A percentile compares a stretch with the other conserved stretches of the same genome.
These are phyloP conservation scores for Trichosporon sp. DNA, from an alignment of 1,284 basidiomycete species.

Conservation along the genomic window DNA sequence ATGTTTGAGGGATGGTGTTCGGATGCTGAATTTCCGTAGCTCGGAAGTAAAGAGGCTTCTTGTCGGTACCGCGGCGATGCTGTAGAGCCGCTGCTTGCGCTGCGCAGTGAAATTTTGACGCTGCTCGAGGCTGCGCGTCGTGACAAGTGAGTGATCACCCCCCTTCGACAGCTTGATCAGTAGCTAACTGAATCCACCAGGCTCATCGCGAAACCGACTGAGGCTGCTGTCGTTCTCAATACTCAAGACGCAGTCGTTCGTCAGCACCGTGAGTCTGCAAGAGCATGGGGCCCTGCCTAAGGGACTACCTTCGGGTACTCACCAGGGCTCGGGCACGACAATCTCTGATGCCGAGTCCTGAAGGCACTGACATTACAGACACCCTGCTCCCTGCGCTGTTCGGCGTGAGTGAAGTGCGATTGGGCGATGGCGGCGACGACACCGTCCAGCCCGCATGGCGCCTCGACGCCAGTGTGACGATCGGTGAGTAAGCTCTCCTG, in stretches of 20 bases:
- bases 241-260: conserved; percentile 4
- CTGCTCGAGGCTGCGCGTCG: conserved; percentile 31
- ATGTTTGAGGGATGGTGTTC: too few species aligned
- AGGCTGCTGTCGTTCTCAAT: conserved; percentile 17
- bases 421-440: conserved; percentile 44
- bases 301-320: too few species aligned
- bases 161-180: not conserved
- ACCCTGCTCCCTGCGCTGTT: conserved; percentile 63
- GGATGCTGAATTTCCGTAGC: not conserved
- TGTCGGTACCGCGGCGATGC: conserved; percentile 10
- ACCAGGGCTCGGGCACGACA: not conserved
- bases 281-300: too few species aligned
- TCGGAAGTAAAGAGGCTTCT: not conserved
- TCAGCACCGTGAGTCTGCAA: not conserved
- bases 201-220: conserved; percentile 8
- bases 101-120: conserved; percentile 26
- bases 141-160: conserved; percentile 36
- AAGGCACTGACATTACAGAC: conserved; percentile 48
- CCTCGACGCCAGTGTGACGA: conserved; percentile 46
- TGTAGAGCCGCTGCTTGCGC: conserved; percentile 24
- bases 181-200: not conserved
- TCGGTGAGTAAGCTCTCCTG: not conserved
- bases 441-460: conserved; percentile 50
- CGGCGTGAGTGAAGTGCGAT: conserved; percentile 64
- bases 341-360: not conserved